Percentiles rank a stretch among this genome's conserved stretches.
These are phyloP conservation scores for Paracamarosporium sp. DNA, from an alignment of 2,329 filamentous ascomycete genomes.

Conservation along the genomic window DNA sequence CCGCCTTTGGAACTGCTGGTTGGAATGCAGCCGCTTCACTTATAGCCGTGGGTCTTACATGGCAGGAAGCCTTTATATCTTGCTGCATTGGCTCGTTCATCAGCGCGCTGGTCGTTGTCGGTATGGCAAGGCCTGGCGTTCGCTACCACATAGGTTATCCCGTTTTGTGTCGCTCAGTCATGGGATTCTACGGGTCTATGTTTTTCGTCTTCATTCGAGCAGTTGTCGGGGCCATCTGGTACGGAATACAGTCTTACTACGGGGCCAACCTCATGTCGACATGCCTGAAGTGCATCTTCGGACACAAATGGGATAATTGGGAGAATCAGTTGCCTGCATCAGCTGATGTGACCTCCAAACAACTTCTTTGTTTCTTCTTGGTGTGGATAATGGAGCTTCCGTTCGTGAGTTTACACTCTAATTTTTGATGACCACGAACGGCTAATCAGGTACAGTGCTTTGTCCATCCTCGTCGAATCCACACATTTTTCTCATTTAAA, in stretches of 20 bases:
- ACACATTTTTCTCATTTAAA: constrained; percentile 33
- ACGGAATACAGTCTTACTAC: constrained; percentile 38
- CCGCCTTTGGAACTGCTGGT: constrained; percentile 3
- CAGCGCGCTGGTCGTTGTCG: constrained; percentile 25
- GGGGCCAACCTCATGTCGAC: constrained; percentile 42
- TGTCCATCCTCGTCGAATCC: constrained; percentile 41
- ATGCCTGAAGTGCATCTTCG: constrained; percentile 49
- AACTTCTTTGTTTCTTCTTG: constrained; percentile 41
- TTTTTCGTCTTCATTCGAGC: constrained; percentile 50
- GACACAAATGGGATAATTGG: constrained; percentile 43
- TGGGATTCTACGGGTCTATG: constrained; percentile 46
- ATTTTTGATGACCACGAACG: neutral
- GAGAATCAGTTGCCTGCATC: constrained; percentile 33
- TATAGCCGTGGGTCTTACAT: constrained; percentile 20
- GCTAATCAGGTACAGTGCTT: constrained; percentile 20
- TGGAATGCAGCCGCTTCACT: constrained; percentile 10
- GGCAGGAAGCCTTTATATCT: constrained; percentile 31
- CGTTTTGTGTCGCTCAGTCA: constrained; percentile 25
- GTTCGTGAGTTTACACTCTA: constrained; percentile 14
- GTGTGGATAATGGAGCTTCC: constrained; percentile 41
- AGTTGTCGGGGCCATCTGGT: constrained; percentile 49
- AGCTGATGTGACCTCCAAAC: constrained; percentile 40
- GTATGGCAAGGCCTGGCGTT: constrained; percentile 31
- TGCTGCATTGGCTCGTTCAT: constrained; percentile 30
- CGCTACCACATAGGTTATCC: constrained; percentile 26